A percentile compares a stretch with the other conserved stretches of the same genome.
phyloP scores from a whole-genome alignment of 805 yeast genomes.

The Lipomyces starkeyi region DNA sequence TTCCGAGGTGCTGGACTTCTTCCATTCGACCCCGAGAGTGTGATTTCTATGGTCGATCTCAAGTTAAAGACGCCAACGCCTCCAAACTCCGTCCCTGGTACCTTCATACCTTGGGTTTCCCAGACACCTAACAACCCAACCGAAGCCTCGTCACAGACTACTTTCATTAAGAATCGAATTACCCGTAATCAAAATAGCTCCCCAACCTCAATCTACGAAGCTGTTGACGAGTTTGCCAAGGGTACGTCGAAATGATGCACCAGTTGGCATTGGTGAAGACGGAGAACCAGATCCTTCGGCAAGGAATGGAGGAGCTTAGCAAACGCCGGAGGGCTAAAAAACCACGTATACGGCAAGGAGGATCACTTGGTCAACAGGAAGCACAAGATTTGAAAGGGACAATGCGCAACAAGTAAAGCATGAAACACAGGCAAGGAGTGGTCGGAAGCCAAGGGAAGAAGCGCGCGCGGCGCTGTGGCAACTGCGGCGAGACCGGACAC shows the following conservation, averaged over 20 bases:
- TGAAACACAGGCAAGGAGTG: constrained; percentile 22
- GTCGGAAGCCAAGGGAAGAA: constrained; percentile 21
- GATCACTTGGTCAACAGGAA: neutral
- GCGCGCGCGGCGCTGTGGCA: too few relatives aligned
- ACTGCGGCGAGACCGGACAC: too few relatives aligned
- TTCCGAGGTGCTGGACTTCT: constrained; percentile 1
- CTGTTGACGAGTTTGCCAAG: neutral
- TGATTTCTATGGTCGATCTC: neutral
- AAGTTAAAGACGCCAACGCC: constrained; percentile 1
- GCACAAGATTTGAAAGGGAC: too few relatives aligned
- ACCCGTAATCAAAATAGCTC: constrained; percentile 4
- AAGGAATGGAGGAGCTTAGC: neutral
- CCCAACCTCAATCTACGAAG: constrained; percentile 1
- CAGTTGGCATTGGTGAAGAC: neutral
- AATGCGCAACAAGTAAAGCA: neutral
- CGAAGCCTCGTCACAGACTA: neutral
- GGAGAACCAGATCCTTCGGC: neutral
- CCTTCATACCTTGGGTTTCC: neutral
- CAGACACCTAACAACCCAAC: constrained; percentile 1
- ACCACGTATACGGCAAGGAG: neutral
- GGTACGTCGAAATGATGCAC: neutral
- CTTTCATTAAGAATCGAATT: neutral
- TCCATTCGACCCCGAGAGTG: neutral
- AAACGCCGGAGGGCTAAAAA: neutral
- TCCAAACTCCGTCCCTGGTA: neutral